Evolutionary conservation across 306 rosid species (phyloP).

Genomic region (Luffa acutangula): DNA sequence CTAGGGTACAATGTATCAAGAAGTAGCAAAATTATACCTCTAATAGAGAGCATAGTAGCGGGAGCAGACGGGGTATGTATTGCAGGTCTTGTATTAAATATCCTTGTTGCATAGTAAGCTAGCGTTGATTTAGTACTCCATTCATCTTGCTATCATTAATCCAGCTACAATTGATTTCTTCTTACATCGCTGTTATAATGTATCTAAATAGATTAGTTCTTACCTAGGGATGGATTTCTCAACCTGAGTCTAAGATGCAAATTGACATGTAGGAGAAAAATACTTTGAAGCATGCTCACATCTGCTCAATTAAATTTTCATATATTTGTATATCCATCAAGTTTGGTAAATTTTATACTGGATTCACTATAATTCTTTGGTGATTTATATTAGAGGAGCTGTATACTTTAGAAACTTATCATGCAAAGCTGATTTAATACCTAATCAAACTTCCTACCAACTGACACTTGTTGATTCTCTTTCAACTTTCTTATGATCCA

Average conservation of each 20-base stretch:
- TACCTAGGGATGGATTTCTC: neutral
- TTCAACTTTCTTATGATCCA: neutral
- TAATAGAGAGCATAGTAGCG: constrained; percentile 72
- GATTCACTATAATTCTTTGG: neutral
- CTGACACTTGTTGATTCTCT: neutral
- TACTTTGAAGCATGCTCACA: neutral
- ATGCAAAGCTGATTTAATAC: neutral
- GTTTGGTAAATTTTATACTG: neutral
- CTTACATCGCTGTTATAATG: neutral
- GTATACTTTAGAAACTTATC: neutral
- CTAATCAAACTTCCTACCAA: neutral
- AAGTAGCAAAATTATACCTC: constrained; percentile 86
- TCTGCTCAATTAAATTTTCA: neutral
- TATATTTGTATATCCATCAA: neutral
- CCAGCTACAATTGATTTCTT: neutral
- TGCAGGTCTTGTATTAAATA: constrained; percentile 13
- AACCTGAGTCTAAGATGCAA: neutral
- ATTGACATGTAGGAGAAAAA: neutral
- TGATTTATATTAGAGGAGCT: neutral
- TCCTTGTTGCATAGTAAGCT: constrained; percentile 3
- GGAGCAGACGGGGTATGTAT: constrained; percentile 83
- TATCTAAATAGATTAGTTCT: neutral
- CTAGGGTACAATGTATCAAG: constrained; percentile 62
- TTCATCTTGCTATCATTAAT: neutral
- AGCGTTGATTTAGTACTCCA: neutral